Conservation (phyloP, 345 rosid species). For the Eucalyptus pumila region DNA sequence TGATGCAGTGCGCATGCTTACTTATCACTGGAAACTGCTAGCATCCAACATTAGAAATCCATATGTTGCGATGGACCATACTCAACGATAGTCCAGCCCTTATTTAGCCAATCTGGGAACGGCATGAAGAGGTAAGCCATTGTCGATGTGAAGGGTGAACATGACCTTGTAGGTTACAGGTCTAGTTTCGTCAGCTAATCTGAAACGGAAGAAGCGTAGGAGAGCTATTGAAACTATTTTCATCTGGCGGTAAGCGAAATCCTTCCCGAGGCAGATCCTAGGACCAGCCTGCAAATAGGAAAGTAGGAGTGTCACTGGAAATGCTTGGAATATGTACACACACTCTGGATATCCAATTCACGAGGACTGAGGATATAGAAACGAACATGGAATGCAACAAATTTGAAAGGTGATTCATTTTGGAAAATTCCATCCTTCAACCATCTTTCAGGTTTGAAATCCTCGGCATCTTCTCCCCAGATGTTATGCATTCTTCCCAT, state of each 20-base stretch:
- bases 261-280: constrained; percentile 67
- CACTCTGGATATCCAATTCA: neutral
- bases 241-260: constrained; percentile 73
- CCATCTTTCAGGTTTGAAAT: constrained; percentile 76
- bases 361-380: neutral
- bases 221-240: constrained; percentile 56
- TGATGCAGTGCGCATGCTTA: neutral
- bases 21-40: neutral
- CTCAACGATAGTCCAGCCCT: neutral
- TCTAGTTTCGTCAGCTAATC: constrained; percentile 27
- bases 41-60: neutral
- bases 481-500: constrained; percentile 72
- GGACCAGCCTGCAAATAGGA: constrained; percentile 62
- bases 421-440: constrained; percentile 48
- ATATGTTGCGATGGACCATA: neutral
- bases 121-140: constrained; percentile 36
- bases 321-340: neutral
- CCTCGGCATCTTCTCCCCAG: constrained; percentile 77
- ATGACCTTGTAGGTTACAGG: constrained; percentile 35
- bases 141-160: constrained; percentile 60
- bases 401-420: constrained; percentile 66
- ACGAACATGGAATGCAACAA: constrained; percentile 46
- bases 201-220: constrained; percentile 48
- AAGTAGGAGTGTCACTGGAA: neutral
- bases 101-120: constrained; percentile 4